Conservation (phyloP, 305 asterid species). For the Ilex paraguariensis region DNA sequence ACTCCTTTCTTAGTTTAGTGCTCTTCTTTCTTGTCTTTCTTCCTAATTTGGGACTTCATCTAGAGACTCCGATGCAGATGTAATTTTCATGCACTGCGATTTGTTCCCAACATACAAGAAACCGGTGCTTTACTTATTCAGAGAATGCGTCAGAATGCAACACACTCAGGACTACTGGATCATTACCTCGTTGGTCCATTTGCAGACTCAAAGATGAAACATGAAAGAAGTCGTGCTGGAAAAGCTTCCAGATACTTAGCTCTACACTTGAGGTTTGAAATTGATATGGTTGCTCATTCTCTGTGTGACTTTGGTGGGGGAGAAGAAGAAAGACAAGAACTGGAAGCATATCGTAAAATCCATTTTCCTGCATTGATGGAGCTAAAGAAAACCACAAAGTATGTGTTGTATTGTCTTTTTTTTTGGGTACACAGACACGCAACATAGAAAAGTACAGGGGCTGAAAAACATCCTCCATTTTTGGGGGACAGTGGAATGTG, state of each 20-base stretch:
- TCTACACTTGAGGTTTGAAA: slow-evolving; percentile 94
- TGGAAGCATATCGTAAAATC: slow-evolving; percentile 66
- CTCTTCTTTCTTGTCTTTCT: slow-evolving; percentile 29
- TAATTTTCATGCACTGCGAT: slow-evolving; percentile 89
- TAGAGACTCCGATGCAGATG: slow-evolving; percentile 99
- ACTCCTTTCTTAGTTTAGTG: slow-evolving; percentile 12
- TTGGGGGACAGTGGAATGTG: too few species aligned
- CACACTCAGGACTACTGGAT: slow-evolving; percentile 75
- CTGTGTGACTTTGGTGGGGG: slow-evolving; percentile 95
- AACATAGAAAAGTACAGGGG: too few species aligned
- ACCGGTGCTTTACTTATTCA: slow-evolving; percentile 76
- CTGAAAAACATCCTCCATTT: too few species aligned
- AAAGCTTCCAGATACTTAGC: slow-evolving; percentile 72
- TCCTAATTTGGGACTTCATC: slow-evolving; percentile 81
- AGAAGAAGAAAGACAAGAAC: slow-evolving; percentile 60
- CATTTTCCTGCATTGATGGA: slow-evolving; percentile 90
- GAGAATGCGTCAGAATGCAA: slow-evolving; percentile 86
- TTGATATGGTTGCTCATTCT: slow-evolving; percentile 99
- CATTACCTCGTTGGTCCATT: slow-evolving; percentile 77
- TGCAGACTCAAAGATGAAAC: slow-evolving; percentile 42
- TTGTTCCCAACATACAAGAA: slow-evolving; percentile 88
- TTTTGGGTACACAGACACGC: too few species aligned
- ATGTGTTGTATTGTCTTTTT: slow-evolving; percentile 15
- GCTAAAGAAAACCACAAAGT: slow-evolving; percentile 55
- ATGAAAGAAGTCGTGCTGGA: slow-evolving; percentile 38